Evolutionary conservation across 345 rosid genomes (phyloP).

Genomic region (Noccaea bulbosa): DNA sequence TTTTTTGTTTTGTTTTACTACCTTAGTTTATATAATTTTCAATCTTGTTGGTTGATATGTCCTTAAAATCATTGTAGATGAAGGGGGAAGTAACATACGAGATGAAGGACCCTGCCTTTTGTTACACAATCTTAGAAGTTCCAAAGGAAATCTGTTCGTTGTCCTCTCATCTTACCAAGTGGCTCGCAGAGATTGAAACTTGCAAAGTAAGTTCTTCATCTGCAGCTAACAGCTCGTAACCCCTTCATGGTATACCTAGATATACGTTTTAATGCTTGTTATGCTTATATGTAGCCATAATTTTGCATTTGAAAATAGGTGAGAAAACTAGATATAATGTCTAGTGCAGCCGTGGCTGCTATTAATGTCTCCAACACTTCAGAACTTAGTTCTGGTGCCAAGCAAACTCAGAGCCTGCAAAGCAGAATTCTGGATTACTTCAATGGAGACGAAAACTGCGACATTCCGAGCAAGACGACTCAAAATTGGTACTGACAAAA

Average conservation of each 20-base stretch:
- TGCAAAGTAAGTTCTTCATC: constrained; percentile 61
- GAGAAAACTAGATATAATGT: constrained; percentile 47
- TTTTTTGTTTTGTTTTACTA: no score
- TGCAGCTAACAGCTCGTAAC: constrained; percentile 28
- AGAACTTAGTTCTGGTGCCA: constrained; percentile 30
- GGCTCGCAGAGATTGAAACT: constrained; percentile 79
- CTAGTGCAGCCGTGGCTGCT: constrained; percentile 43
- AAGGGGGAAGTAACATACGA: constrained; percentile 89
- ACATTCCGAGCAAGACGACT: constrained; percentile 36
- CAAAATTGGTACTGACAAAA: constrained; percentile 41
- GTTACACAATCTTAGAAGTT: constrained; percentile 58
- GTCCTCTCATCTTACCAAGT: constrained; percentile 66
- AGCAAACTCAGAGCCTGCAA: constrained; percentile 45
- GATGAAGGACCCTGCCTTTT: constrained; percentile 77
- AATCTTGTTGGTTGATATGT: constrained; percentile 15
- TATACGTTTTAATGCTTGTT: constrained; percentile 1
- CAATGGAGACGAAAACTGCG: constrained; percentile 43
- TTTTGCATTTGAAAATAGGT: constrained; percentile 41
- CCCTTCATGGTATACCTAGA: constrained; percentile 10
- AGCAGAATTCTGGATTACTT: constrained; percentile 42
- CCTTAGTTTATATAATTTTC: neutral
- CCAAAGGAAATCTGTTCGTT: constrained; percentile 72
- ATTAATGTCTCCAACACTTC: constrained; percentile 37
- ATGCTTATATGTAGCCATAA: constrained; percentile 12
- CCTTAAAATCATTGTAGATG: constrained; percentile 51